Percentiles rank a stretch among this genome's conserved stretches.
Evolutionary conservation across 2,329 filamentous ascomycete genomes (phyloP).

Genomic region (Aureobasidium sp.): DNA sequence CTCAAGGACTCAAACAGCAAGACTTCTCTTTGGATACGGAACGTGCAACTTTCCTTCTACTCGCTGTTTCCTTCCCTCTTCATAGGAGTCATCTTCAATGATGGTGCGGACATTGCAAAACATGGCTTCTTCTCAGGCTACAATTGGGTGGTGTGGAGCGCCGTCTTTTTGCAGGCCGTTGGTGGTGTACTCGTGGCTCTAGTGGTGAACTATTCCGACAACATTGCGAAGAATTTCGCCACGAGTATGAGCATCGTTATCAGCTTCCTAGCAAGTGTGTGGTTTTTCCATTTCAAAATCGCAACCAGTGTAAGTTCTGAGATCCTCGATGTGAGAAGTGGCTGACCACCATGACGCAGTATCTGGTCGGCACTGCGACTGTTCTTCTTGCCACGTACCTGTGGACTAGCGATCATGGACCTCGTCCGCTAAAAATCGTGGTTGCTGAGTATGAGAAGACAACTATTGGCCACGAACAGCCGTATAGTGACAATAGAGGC

Average conservation of each 20-base stretch:
- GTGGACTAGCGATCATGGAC: slow-evolving; percentile 59
- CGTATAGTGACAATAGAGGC: slow-evolving; percentile 29
- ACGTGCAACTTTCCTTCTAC: slow-evolving; percentile 90
- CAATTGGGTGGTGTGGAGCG: slow-evolving; percentile 82
- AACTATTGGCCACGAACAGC: slow-evolving; percentile 41
- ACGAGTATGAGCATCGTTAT: slow-evolving; percentile 86
- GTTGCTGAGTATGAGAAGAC: slow-evolving; percentile 74
- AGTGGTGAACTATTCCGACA: slow-evolving; percentile 75
- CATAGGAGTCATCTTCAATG: slow-evolving; percentile 76
- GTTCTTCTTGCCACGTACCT: slow-evolving; percentile 79
- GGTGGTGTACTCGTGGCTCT: slow-evolving; percentile 79
- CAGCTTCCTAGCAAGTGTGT: slow-evolving; percentile 75
- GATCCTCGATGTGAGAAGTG: background rate
- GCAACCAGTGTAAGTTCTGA: slow-evolving; percentile 59
- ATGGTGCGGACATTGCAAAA: slow-evolving; percentile 73
- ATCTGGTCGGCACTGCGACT: slow-evolving; percentile 67
- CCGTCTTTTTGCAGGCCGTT: slow-evolving; percentile 71
- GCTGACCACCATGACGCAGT: slow-evolving; percentile 45
- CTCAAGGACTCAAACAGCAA: slow-evolving; percentile 72
- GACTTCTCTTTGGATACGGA: slow-evolving; percentile 84
- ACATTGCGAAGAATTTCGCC: slow-evolving; percentile 89
- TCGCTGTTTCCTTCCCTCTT: slow-evolving; percentile 84
- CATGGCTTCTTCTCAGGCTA: slow-evolving; percentile 93
- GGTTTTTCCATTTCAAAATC: slow-evolving; percentile 73
- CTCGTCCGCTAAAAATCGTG: slow-evolving; percentile 56